Conservation (phyloP, 2,329 filamentous ascomycete species). For the Graphiopsis chlorocephala region DNA sequence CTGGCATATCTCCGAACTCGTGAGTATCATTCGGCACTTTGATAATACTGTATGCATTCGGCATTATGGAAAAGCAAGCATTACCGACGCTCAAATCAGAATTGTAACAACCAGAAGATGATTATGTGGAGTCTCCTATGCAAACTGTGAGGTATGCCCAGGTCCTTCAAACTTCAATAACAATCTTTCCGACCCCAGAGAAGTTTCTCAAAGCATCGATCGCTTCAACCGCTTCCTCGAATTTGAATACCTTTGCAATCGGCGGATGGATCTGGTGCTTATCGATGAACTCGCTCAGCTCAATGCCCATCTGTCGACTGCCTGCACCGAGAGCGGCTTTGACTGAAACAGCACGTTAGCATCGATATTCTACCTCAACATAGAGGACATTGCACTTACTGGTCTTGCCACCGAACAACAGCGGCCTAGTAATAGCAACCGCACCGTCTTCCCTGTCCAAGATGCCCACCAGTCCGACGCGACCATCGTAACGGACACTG, state of each 20-base stretch:
- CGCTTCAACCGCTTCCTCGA: constrained; percentile 33
- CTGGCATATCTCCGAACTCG: neutral
- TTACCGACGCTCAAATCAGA: neutral
- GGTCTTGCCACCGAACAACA: constrained; percentile 26
- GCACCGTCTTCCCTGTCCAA: constrained; percentile 18
- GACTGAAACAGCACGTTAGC: constrained; percentile 9
- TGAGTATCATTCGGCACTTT: neutral
- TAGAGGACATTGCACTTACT: neutral
- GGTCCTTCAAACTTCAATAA: constrained; percentile 21
- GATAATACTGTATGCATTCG: neutral
- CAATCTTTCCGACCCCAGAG: constrained; percentile 35
- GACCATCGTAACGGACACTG: constrained; percentile 37
- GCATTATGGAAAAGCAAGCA: neutral
- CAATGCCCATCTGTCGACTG: constrained; percentile 44
- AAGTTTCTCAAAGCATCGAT: constrained; percentile 31
- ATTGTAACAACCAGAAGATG: neutral
- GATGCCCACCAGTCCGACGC: constrained; percentile 36
- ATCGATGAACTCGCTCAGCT: constrained; percentile 39
- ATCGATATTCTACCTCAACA: neutral
- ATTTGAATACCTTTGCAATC: constrained; percentile 38
- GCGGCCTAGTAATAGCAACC: constrained; percentile 20
- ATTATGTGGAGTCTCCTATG: neutral
- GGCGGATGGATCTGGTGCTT: constrained; percentile 40
- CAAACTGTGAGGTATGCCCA: neutral
- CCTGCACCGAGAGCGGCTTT: constrained; percentile 25